Evolutionary conservation across 345 rosid genomes (phyloP).

Genomic region (Populus pruinosa): DNA sequence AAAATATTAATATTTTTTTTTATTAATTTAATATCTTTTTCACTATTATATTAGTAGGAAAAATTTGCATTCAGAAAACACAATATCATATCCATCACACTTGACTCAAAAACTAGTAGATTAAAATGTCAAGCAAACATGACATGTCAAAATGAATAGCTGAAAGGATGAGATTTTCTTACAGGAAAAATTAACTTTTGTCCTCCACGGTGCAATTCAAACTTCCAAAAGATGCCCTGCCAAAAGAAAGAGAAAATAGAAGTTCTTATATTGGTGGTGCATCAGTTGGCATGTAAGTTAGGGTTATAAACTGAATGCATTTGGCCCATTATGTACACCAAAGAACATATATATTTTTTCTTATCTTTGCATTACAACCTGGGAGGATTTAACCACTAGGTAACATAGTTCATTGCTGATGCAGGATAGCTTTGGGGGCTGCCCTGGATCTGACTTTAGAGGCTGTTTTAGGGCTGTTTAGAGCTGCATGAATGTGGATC

Average conservation of each 20-base stretch:
- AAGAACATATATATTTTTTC: background rate
- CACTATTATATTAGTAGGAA: background rate
- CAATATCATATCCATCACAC: background rate
- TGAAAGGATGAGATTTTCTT: constrained; percentile 34
- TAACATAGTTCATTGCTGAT: background rate
- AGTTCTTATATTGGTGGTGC: background rate
- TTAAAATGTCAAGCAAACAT: constrained; percentile 1
- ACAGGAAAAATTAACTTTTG: constrained; percentile 91
- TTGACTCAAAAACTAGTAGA: background rate
- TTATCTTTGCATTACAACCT: background rate
- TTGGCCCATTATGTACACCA: background rate
- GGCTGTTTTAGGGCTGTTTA: too few relatives aligned
- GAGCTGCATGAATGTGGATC: too few relatives aligned
- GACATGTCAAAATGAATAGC: background rate
- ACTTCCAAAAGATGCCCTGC: constrained; percentile 89
- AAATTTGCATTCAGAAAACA: background rate
- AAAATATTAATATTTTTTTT: too few relatives aligned
- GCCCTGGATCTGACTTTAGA: too few relatives aligned
- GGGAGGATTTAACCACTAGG: background rate
- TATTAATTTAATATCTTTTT: too few relatives aligned
- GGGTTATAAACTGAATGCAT: background rate
- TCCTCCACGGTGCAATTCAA: constrained; percentile 79
- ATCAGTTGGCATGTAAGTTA: background rate
- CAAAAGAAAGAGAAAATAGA: constrained; percentile 1
- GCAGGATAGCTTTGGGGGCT: too few relatives aligned